Base-by-base conservation (phyloP, 2,329 filamentous ascomycete species). In the Zymoseptoria crescenta region DNA sequence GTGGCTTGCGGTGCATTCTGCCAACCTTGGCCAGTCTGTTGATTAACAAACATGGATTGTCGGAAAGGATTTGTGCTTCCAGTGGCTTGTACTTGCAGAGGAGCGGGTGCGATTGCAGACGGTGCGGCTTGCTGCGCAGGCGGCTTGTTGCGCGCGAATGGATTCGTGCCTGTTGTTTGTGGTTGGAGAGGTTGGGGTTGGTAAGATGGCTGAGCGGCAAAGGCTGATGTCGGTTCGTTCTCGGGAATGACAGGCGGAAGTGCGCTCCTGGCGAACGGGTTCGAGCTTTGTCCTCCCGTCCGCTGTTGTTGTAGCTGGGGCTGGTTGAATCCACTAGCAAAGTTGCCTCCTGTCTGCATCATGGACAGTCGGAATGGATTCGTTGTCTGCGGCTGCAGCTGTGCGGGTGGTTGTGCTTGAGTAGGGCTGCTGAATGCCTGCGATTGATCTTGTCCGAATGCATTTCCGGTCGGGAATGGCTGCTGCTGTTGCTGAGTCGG, bases 361-460 rank as follows among this genome's bases (percentile, higher is more conserved):
- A 93, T 93, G 1, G 93, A 96, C 70, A 91, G 88, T 49, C 94
- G 83, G 83, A 99, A 99, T 0, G 94, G 94, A 71, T 99, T 99
- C 7, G 91, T 96, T 21, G 79, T 85, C 83, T 70, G 71, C 69
- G 74, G 67, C 53, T 76, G 75, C 61, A 77, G 70, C 72, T 69
- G 78, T 66, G 48, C 56, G 2, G 67, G 60, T 6, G 64, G 72
- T 69, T 67, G 78, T 68, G 72, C 73, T 61, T 74, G 63, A 27
- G 59, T 48, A 16, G 60, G 59, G 49, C 60, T 65, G 50, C 52
- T 20, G 65, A 69, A 63, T 8, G 24, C 10, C 68, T 74, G 57
- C 29, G 61, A 57, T 27, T 55, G 56, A 19, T 66, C 56, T 53
- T 64, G 61, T 30, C 48, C 29, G 30, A 64, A 67, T 9, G 58